Conservation (phyloP, 441 rosid species). For the Melastoma candidum region DNA sequence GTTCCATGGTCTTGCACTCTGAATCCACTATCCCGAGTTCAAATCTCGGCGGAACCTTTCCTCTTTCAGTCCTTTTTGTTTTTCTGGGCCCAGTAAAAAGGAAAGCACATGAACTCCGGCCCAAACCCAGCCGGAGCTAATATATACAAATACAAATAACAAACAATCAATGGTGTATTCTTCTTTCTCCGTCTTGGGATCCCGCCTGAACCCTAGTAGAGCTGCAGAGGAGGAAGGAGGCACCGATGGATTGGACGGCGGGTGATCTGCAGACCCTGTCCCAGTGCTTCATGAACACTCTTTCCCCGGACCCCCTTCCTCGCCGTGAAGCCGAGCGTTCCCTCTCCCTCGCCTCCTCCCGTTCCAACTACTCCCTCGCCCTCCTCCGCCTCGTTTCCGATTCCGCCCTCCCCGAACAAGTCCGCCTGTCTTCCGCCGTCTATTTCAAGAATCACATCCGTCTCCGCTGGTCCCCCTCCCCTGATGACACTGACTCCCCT, state of each 20-base stretch:
- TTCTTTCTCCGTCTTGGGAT: background rate
- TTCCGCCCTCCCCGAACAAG: slow-evolving; percentile 62
- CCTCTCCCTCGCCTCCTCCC: slow-evolving; percentile 46
- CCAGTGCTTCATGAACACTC: slow-evolving; percentile 70
- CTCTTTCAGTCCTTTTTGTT: too few relatives aligned
- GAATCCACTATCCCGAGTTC: slow-evolving; percentile 2
- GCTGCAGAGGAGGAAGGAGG: too few relatives aligned
- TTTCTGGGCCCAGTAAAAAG: too few relatives aligned
- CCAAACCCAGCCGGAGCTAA: too few relatives aligned
- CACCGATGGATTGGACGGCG: slow-evolving; percentile 57
- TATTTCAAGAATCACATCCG: slow-evolving; percentile 93
- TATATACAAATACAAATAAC: too few relatives aligned
- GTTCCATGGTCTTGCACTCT: slow-evolving; percentile 8
- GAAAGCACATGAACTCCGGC: too few relatives aligned
- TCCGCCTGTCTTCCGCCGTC: slow-evolving; percentile 92
- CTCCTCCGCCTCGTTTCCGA: slow-evolving; percentile 76
- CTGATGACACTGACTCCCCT: slow-evolving; percentile 7
- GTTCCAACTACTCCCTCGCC: slow-evolving; percentile 61
- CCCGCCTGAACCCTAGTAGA: too few relatives aligned
- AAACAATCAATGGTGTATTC: too few relatives aligned
- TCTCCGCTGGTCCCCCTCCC: slow-evolving; percentile 59
- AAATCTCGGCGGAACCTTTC: slow-evolving; percentile 10
- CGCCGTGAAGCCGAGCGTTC: slow-evolving; percentile 81
- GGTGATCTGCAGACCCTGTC: slow-evolving; percentile 59
- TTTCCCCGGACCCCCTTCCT: slow-evolving; percentile 65